These are phyloP conservation scores for Aphanoascus verrucosus DNA, from an alignment of 2,329 filamentous ascomycete genomes.

Conservation along the genomic window DNA sequence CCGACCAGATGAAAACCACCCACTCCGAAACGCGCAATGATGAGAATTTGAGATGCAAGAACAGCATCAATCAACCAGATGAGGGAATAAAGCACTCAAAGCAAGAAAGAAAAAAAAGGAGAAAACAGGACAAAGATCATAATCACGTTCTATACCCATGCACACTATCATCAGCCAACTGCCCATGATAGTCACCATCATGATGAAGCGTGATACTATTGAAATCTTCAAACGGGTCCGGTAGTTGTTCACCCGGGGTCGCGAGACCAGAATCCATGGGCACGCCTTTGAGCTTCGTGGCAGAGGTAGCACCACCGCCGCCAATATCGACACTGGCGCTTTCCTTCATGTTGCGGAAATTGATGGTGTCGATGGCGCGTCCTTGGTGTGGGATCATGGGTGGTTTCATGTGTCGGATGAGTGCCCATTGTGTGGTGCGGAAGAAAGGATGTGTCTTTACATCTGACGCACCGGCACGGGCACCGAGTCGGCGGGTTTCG, in stretches of 20 bases:
- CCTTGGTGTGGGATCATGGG: conserved; percentile 91
- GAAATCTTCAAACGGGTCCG: conserved; percentile 95
- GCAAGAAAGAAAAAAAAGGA: neutral
- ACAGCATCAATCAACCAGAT: neutral
- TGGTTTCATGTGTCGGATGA: conserved; percentile 95
- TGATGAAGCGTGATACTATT: conserved; percentile 97
- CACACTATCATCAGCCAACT: conserved; percentile 16
- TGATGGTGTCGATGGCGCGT: conserved; percentile 82
- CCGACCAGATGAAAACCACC: neutral
- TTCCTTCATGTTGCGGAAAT: conserved; percentile 97
- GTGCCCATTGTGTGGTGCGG: conserved; percentile 87
- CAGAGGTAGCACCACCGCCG: conserved; percentile 20
- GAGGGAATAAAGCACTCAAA: neutral
- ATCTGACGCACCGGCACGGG: conserved; percentile 88
- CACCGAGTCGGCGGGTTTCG: conserved; percentile 83
- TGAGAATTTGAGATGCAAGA: neutral
- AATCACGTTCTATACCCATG: conserved; percentile 1
- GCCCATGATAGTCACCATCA: conserved; percentile 63
- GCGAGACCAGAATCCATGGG: conserved; percentile 75
- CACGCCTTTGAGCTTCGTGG: conserved; percentile 63
- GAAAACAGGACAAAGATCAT: neutral
- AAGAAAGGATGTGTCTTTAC: conserved; percentile 97
- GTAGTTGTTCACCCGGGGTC: conserved; percentile 63
- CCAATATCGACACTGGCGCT: conserved; percentile 75
- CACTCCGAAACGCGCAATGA: conserved; percentile 5